A percentile compares a stretch with the other conserved stretches of the same genome.
Evolutionary conservation across 2,329 filamentous ascomycete genomes (phyloP).

Genomic region (Calonectria pseudoreteaudii): DNA sequence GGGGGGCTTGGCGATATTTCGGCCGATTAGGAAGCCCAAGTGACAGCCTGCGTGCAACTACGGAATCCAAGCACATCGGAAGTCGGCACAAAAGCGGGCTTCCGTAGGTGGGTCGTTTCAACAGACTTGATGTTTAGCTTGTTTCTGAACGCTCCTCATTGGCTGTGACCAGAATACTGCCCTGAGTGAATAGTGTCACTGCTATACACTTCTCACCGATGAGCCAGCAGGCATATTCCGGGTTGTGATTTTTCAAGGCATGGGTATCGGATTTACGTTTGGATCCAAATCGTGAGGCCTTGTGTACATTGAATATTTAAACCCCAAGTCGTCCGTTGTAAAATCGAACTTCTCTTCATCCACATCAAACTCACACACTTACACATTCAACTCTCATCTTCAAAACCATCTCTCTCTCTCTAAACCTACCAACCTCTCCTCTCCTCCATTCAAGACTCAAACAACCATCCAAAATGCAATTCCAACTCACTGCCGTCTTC

Average conservation of each 20-base stretch:
- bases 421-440: too few relatives aligned
- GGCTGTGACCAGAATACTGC: neutral
- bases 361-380: neutral
- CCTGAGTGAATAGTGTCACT: neutral
- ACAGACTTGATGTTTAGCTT: neutral
- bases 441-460: neutral
- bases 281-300: neutral
- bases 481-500: neutral
- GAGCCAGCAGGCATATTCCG: neutral
- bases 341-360: neutral
- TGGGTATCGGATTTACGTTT: neutral
- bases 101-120: neutral
- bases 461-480: neutral
- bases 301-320: neutral
- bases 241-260: neutral
- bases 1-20: neutral
- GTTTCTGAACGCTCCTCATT: neutral
- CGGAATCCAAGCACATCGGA: neutral
- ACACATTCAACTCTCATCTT: too few relatives aligned
- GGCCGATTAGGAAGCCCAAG: neutral
- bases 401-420: neutral
- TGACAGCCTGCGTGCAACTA: neutral
- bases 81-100: neutral
- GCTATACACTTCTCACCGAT: neutral
- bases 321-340: neutral